Base-by-base conservation (phyloP, 106 monocot species). In the Dioscorea zingiberensis region DNA sequence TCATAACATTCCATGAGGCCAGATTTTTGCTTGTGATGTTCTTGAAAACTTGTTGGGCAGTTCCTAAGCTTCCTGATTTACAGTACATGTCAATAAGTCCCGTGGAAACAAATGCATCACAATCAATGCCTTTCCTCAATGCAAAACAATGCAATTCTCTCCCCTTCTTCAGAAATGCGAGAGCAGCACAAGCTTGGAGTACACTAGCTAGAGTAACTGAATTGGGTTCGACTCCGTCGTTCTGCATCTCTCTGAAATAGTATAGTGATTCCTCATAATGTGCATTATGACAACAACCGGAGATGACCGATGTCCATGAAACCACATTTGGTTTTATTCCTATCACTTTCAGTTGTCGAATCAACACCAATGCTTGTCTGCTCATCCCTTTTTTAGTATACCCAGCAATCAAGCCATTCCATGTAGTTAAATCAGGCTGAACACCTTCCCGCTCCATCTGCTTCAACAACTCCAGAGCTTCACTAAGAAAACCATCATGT, bases 271-370 rank as follows among this genome's bases (percentile, higher is more conserved):
- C 78, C 28, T 72, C 72, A 45, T 72, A 78, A 5, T 73, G 47
- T 44, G 49, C 86, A 38, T 80, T 80, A 4, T 80, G 80, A 63
- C 79, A 87, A 59, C 73, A 80, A 5, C 87, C 83, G 12, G 87
- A 87, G 13, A 87, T 80, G 7, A 87, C 18, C 53, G 83, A 59
- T 0, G 87, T 87, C 87, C 87, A 87, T n/a, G 87, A 83, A 11
- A 87, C 62, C 44, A 87, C 83, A 62, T 87, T 83, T 1, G 87
- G 83, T 13, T 71, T 75, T 16, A 71, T 27, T 44, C 80, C 80
- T 6, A 62, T 46, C 26, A 44, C 25, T 59, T 77, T 80, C 62
- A 83, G 70, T 47, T 57, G 59, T 7, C 64, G 79, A 51, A 83
- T 73, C 14, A 83, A 48, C 27, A 74, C 38, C 44, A 74, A 47